Percentiles rank a stretch among this genome's conserved stretches.
Evolutionary conservation across 2,329 filamentous ascomycete species (phyloP).

Genomic region (Westerdykella aurantiaca): DNA sequence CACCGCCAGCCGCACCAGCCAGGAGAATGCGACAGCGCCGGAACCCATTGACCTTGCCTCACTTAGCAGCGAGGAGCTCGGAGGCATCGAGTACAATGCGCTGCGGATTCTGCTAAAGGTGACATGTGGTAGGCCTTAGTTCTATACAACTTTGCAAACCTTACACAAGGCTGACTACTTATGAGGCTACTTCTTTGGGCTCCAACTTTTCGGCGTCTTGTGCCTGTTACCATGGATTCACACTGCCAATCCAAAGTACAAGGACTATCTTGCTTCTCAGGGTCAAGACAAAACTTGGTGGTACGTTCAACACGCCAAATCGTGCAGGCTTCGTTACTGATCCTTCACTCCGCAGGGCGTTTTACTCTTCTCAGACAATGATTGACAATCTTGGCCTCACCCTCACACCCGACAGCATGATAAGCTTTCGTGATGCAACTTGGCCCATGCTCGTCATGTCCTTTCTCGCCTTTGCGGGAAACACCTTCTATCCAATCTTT

Average conservation of each 20-base stretch:
- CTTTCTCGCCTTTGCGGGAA: conserved; percentile 48
- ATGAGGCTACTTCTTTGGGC: conserved; percentile 42
- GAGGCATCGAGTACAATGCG: conserved; percentile 50
- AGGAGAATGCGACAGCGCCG: background rate
- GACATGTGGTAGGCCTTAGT: conserved; percentile 28
- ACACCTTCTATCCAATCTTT: conserved; percentile 54
- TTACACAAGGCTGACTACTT: background rate
- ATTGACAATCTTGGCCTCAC: conserved; percentile 51
- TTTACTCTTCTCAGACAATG: conserved; percentile 47
- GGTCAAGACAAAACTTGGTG: conserved; percentile 46
- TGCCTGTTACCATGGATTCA: conserved; percentile 47
- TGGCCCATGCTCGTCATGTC: conserved; percentile 46
- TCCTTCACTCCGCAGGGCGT: conserved; percentile 10
- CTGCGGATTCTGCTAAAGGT: conserved; percentile 48
- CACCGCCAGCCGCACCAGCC: conserved; percentile 3
- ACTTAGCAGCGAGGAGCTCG: conserved; percentile 44
- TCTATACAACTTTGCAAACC: background rate
- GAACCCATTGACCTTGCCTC: conserved; percentile 26
- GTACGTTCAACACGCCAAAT: conserved; percentile 29
- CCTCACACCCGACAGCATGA: conserved; percentile 54
- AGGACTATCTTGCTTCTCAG: conserved; percentile 35
- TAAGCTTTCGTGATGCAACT: conserved; percentile 49
- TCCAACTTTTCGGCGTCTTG: conserved; percentile 46
- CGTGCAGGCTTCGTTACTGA: conserved; percentile 1
- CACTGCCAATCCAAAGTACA: conserved; percentile 35